Percentiles rank a stretch among this genome's conserved stretches.
Conservation (phyloP, 208 protist genomes). For the Ichthyophonus hoferi region DNA sequence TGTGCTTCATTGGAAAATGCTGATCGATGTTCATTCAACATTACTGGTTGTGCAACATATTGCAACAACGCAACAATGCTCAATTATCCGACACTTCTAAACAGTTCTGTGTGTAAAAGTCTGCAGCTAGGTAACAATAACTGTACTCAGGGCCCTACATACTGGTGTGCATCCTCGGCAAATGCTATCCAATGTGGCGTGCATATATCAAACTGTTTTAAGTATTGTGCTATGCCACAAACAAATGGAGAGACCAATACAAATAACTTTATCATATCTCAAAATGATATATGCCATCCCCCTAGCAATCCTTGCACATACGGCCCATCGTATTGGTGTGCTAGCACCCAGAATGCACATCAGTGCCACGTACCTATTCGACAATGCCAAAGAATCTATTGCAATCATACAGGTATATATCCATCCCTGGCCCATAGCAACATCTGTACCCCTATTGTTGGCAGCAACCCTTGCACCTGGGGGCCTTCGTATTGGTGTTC, state of each 20-base stretch:
- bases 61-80: too few relatives aligned
- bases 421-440: neutral
- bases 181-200: neutral
- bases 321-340: constrained; percentile 8
- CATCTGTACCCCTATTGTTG: neutral
- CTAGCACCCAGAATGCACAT: neutral
- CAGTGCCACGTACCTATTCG: neutral
- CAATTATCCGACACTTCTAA: too few relatives aligned
- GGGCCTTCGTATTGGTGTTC: constrained; percentile 1
- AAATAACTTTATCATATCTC: too few relatives aligned
- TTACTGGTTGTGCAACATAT: too few relatives aligned
- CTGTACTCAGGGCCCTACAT: constrained; percentile 17
- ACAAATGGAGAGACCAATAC: neutral
- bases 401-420: neutral
- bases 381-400: neutral
- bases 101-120: neutral
- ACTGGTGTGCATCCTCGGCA: constrained; percentile 19
- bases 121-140: neutral
- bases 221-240: neutral
- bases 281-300: neutral
- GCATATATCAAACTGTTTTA: neutral
- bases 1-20: too few relatives aligned
- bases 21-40: too few relatives aligned
- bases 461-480: neutral
- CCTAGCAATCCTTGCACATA: neutral